These are phyloP conservation scores for Taphrina deformans DNA, from an alignment of 1,139 yeast species.

Conservation along the genomic window DNA sequence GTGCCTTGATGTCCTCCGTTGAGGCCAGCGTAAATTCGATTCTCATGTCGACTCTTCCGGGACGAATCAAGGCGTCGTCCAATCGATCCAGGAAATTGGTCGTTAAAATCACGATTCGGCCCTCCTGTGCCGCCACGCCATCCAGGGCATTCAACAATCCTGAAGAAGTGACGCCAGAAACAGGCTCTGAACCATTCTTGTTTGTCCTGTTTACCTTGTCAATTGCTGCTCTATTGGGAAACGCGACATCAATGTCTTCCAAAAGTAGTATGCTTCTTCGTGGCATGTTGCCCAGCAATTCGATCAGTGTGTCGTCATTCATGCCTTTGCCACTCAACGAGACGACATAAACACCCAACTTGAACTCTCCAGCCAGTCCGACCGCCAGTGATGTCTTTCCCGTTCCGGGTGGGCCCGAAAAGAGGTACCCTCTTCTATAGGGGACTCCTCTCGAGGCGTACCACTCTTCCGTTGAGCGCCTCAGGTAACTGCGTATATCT, in stretches of 20 bases:
- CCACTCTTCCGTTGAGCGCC: conserved; percentile 69
- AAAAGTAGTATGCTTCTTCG: conserved; percentile 77
- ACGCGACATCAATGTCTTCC: conserved; percentile 97
- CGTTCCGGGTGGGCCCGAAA: conserved; percentile 97
- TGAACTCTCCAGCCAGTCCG: conserved; percentile 93
- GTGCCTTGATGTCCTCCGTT: conserved; percentile 68
- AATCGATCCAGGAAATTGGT: conserved; percentile 93
- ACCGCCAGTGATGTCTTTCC: conserved; percentile 96
- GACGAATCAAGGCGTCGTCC: conserved; percentile 75
- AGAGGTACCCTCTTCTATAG: conserved; percentile 86
- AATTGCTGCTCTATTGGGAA: conserved; percentile 58
- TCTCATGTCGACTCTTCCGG: conserved; percentile 77
- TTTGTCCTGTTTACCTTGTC: background rate
- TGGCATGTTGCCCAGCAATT: conserved; percentile 93
- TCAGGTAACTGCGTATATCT: conserved; percentile 78
- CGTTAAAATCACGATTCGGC: conserved; percentile 94
- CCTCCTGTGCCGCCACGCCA: conserved; percentile 99
- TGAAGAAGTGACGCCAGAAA: conserved; percentile 81
- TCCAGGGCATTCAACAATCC: conserved; percentile 91
- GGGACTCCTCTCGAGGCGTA: conserved; percentile 95
- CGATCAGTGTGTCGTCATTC: conserved; percentile 91
- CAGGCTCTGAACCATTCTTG: conserved; percentile 60
- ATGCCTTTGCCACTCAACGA: conserved; percentile 85
- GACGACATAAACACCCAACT: conserved; percentile 89
- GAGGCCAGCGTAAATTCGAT: conserved; percentile 82